Conservation (phyloP, 2,329 filamentous ascomycete genomes). For the Dendrostoma leiphaemia region DNA sequence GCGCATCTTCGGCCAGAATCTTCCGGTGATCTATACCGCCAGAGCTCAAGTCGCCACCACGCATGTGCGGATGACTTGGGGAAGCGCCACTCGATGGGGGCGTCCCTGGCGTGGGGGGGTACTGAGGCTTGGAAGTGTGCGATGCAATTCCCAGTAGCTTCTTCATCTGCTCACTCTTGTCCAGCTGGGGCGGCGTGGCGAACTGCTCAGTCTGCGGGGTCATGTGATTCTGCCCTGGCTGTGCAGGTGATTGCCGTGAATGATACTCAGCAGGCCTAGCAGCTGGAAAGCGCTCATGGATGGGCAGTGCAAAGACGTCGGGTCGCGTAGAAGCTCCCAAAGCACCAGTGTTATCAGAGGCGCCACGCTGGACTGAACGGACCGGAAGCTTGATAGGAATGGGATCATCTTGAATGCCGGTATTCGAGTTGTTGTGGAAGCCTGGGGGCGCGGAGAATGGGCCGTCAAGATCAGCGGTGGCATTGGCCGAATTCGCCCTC, state of each 20-base stretch:
- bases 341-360: conserved; percentile 15
- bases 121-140: not conserved
- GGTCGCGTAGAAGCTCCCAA: not conserved
- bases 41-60: not conserved
- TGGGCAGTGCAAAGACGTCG: conserved; percentile 4
- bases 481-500: conserved; percentile 49
- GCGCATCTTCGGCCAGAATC: conserved; percentile 14
- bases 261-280: not conserved
- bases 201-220: not conserved
- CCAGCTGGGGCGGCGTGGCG: conserved; percentile 8
- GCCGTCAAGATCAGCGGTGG: conserved; percentile 36
- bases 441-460: conserved; percentile 53
- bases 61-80: conserved; percentile 7
- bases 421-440: conserved; percentile 26
- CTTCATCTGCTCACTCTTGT: conserved; percentile 17
- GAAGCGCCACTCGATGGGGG: not conserved
- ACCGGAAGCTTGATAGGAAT: conserved; percentile 20
- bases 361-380: conserved; percentile 26
- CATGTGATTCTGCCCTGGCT: not conserved
- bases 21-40: conserved; percentile 10
- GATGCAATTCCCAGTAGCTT: conserved; percentile 9
- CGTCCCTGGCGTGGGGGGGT: not conserved
- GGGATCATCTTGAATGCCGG: conserved; percentile 15
- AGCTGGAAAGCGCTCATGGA: conserved; percentile 4
- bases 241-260: conserved; percentile 1